These are phyloP conservation scores for Fusarium agapanthi DNA, from an alignment of 2,329 filamentous ascomycete genomes.

Conservation along the genomic window DNA sequence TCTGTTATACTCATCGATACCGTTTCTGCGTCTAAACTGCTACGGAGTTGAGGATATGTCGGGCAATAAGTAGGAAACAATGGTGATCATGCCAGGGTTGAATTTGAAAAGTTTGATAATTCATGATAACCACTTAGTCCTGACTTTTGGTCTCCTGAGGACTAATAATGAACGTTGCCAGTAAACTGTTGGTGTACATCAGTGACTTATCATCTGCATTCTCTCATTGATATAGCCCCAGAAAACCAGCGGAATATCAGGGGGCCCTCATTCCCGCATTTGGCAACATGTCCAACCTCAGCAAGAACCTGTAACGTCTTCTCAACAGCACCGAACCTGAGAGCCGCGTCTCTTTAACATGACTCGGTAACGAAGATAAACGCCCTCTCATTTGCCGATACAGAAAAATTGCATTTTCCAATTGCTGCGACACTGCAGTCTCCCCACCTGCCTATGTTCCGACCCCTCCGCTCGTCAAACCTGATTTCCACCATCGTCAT, in stretches of 20 bases:
- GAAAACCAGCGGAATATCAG: constrained; percentile 12
- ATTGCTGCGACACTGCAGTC: not conserved
- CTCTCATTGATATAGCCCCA: not conserved
- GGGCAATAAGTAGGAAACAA: not conserved
- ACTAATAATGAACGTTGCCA: not conserved
- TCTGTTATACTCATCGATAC: not conserved
- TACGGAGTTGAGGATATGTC: not conserved
- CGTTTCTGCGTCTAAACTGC: not conserved
- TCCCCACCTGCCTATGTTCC: constrained; percentile 17
- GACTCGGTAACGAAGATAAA: not conserved
- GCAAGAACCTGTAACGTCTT: constrained; percentile 16
- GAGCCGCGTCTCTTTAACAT: not conserved
- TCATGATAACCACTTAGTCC: not conserved
- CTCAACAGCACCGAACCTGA: not conserved
- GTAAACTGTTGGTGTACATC: no score
- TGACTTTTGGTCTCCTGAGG: not conserved
- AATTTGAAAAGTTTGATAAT: not conserved
- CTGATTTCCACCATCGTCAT: not conserved
- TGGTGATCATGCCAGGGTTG: not conserved
- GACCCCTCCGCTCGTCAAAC: constrained; percentile 6
- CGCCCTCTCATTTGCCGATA: not conserved
- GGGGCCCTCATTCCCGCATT: constrained; percentile 10
- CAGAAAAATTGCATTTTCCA: not conserved
- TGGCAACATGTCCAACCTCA: constrained; percentile 10
- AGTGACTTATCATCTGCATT: not conserved